Percentiles rank a stretch among this genome's conserved stretches.
These are phyloP conservation scores for Xylariales sp. DNA, from an alignment of 2,329 filamentous ascomycete genomes.

Conservation along the genomic window DNA sequence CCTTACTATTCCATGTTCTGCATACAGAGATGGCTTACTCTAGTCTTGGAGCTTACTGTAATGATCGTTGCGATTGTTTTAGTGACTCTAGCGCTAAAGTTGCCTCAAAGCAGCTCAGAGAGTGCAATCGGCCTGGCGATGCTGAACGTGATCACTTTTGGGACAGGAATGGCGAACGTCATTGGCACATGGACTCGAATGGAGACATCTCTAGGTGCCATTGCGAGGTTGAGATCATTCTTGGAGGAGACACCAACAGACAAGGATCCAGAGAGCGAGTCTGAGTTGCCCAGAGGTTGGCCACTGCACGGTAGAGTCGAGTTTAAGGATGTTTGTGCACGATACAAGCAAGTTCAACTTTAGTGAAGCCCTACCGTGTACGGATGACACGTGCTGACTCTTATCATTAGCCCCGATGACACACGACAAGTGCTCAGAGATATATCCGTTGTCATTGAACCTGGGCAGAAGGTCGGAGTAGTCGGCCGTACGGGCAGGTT, in stretches of 20 bases:
- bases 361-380: background rate
- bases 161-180: background rate
- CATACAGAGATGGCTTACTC: slow-evolving; percentile 24
- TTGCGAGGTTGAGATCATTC: slow-evolving; percentile 21
- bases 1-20: slow-evolving; percentile 2
- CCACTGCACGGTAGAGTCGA: slow-evolving; percentile 18
- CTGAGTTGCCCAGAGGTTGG: slow-evolving; percentile 18
- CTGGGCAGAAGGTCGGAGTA: slow-evolving; percentile 2
- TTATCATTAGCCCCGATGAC: background rate
- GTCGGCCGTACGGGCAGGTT: slow-evolving; percentile 2
- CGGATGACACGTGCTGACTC: background rate
- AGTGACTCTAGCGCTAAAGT: slow-evolving; percentile 12
- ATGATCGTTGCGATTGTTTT: slow-evolving; percentile 13
- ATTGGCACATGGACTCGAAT: slow-evolving; percentile 4
- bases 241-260: slow-evolving; percentile 10
- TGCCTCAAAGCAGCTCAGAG: background rate
- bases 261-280: slow-evolving; percentile 16
- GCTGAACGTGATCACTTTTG: background rate
- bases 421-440: background rate
- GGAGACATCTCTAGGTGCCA: slow-evolving; percentile 9
- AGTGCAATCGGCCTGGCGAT: background rate
- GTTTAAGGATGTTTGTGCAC: slow-evolving; percentile 19
- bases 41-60: background rate
- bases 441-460: background rate
- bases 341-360: slow-evolving; percentile 10